These are phyloP conservation scores for Nakazawaea anatomiae DNA, from an alignment of 805 yeast genomes.

Conservation along the genomic window DNA sequence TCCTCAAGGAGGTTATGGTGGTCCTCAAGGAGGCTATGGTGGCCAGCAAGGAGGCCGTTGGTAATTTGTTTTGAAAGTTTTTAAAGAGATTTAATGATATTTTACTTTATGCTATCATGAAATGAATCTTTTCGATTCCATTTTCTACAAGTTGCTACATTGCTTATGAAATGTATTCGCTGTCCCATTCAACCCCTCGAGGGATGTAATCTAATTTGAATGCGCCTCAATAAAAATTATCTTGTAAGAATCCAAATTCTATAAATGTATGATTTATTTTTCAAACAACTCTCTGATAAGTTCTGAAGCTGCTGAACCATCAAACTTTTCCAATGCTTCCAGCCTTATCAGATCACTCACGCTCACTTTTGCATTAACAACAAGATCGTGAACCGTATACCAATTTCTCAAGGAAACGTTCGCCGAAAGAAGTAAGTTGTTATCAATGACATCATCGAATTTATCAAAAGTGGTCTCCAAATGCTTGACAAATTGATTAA, in stretches of 20 bases:
- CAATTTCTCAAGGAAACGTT: neutral
- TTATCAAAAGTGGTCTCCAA: neutral
- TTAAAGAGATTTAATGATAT: neutral
- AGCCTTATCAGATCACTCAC: neutral
- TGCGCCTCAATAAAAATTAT: too few relatives aligned
- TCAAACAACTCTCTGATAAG: neutral
- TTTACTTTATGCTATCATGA: neutral
- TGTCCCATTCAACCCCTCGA: too few relatives aligned
- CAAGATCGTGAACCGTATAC: neutral
- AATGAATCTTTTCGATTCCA: neutral
- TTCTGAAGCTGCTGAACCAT: neutral
- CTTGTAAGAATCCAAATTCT: too few relatives aligned
- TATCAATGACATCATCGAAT: neutral
- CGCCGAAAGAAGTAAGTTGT: neutral
- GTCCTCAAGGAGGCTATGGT: constrained; percentile 11
- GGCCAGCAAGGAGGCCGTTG: constrained; percentile 13
- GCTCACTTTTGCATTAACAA: neutral
- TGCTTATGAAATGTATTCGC: too few relatives aligned
- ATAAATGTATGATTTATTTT: too few relatives aligned
- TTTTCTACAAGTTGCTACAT: neutral
- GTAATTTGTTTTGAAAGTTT: neutral
- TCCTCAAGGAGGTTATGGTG: constrained; percentile 11
- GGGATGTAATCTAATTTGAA: too few relatives aligned
- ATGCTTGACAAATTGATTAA: neutral
- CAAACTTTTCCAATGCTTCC: neutral